These are phyloP conservation scores for Auriscalpium orientale DNA, from an alignment of 768 basidiomycete genomes.

Conservation along the genomic window DNA sequence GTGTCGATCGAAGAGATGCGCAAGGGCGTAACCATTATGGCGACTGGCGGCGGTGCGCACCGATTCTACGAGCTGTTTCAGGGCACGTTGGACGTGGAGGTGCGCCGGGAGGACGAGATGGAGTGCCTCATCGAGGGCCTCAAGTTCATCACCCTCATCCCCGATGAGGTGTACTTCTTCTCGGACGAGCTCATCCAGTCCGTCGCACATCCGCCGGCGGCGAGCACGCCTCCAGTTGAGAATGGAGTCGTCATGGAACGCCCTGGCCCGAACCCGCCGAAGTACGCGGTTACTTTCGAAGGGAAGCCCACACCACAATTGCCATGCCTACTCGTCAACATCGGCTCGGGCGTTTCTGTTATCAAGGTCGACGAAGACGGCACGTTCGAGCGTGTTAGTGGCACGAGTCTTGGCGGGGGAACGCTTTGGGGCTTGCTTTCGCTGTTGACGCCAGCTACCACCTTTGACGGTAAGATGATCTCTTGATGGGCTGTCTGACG, in stretches of 20 bases:
- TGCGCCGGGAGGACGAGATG: conserved; percentile 95
- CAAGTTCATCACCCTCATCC: conserved; percentile 92
- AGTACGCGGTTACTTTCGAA: conserved; percentile 85
- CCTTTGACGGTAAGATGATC: conserved; percentile 82
- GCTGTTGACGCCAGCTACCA: conserved; percentile 87
- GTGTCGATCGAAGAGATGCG: conserved; percentile 91
- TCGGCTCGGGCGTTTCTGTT: conserved; percentile 95
- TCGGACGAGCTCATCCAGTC: conserved; percentile 92
- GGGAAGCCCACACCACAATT: conserved; percentile 77
- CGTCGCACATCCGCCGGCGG: conserved; percentile 31
- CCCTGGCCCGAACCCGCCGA: conserved; percentile 86
- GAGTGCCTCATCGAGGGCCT: conserved; percentile 95
- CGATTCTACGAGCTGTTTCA: conserved; percentile 83
- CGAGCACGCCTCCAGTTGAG: conserved; percentile 5
- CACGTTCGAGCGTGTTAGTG: conserved; percentile 91
- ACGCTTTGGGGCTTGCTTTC: conserved; percentile 96
- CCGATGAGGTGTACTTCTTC: conserved; percentile 97
- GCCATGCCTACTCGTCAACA: conserved; percentile 95
- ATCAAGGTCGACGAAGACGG: conserved; percentile 97
- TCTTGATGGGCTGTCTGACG: neutral
- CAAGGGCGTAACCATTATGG: conserved; percentile 86
- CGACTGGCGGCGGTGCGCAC: conserved; percentile 96
- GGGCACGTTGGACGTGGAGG: conserved; percentile 71
- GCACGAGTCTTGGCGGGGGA: conserved; percentile 94
- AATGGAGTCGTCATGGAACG: conserved; percentile 47